Evolutionary conservation across 371 early-diverging fungal genomes (phyloP), one percentile per base, ranked within the genome.

Genomic region (Lichtheimia corymbifera): DNA sequence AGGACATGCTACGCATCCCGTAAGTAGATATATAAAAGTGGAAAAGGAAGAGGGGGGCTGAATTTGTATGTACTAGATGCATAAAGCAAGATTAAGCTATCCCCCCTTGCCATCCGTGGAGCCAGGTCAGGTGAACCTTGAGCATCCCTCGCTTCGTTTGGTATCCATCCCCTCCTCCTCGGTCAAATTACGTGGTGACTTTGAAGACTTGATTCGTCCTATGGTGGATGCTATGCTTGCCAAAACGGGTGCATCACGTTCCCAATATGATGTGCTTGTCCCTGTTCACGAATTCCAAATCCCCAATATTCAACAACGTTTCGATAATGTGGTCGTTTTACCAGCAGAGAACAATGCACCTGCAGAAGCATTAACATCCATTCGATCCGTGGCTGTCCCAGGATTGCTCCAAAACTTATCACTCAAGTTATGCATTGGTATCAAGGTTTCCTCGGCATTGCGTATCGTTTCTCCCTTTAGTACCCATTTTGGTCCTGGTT

Each of bases 1-100:
- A 63, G 91, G 91, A 15, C 91, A 91, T 63, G 84, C 88, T 18
- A 87, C 87, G 0, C 91, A 91, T 64, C 91, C 91, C 9, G 85
- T 86, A 82, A 75, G 76, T 70, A 13, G 1, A 11, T 4, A 13
- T 18, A 11, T 4, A 47, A 17, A 5, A 47, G 11, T 15, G 6
- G 18, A 2, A 6, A 17, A 18, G 2, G 11, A 11, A 12, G 1
- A 17, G 47, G 22, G 17, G 6, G 47, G 22, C 22, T 22, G 17
- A 22, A 47, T 17, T 47, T 47, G 7, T 15, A 3, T 18, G 14
- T 14, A 17, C 42, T 51, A 80, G 81, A 86, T 90, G 88, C 85
- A 88, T 72, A 88, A 86, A 64, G 74, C 88, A 24, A 73, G 90
- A 18, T 78, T 79, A 28, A 80, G 86, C 13, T 67, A 81, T 35